Base-by-base conservation (phyloP, 1,139 yeast genomes). In the Geotrichum armillariae region DNA sequence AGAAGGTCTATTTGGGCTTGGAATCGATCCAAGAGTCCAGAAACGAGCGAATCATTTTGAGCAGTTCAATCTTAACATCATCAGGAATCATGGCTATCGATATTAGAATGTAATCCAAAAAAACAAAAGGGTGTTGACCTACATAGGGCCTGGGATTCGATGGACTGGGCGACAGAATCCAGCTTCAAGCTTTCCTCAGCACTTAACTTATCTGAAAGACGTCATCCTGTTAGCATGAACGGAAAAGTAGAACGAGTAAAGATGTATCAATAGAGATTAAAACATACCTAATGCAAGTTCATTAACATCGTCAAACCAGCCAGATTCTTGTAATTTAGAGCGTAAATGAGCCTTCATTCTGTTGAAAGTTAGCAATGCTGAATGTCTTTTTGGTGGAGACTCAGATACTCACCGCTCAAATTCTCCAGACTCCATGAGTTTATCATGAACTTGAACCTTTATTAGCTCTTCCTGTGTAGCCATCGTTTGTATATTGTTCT, bases 281-380 rank as follows among this genome's bases (percentile, higher is more conserved):
- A 12, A 44, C 64, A 4, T 55, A 69, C 73, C 72, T 33, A 62
- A 69, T 3, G 94, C 85, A 49, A 85, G 60, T 47, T 75, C 78
- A 49, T 80, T 75, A 29, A 90, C 82, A 54, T 83, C 78, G 59
- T 88, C 95, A 58, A 80, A 82, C 97, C 97, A 91, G 6, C 97
- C 97, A 2, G 83, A 76, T 62, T 86, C 86, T 53, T 80, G 76
- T 23, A 91, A 75, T 61, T 79, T 80, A 50, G 83, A 75, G 59
- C 82, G 81, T 53, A 90, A 70, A 49, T 57, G 56, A 12, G 57
- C 51, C 46, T 62, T 59, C 52, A 70, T 56, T 47, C 68, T 65
- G 50, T 36, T 7, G 14, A 27, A 4, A 14, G 22, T 14, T 29
- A 18, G 41, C n/a, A 27, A 46, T 7, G 7, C 23, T 14, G 5